Evolutionary conservation across 2,329 filamentous ascomycete species (phyloP), one percentile per base, ranked within the genome.

Genomic region (Dothideomycetidae sp.): DNA sequence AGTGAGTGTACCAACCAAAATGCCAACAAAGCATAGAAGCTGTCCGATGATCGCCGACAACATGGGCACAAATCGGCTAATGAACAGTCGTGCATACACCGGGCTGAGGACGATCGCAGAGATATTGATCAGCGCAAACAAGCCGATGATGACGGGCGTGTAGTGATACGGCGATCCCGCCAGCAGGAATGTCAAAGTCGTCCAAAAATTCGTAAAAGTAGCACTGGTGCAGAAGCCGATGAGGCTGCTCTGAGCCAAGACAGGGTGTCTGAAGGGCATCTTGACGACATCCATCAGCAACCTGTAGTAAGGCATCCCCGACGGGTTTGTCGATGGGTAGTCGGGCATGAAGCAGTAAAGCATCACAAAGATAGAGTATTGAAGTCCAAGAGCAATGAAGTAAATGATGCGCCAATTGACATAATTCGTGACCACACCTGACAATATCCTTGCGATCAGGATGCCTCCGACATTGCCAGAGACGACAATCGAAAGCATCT

Each of bases 101-200:
- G 83, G 83, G 0, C 73, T 76, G 5, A 75, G 56, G 13, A 72
- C 52, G 55, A 90, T 81, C 9, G 74, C 71, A 0, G 66, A 71
- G 10, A 90, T 72, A 1, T 80, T 82, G 36, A 86, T 81, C 3
- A 92, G 62, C 0, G 80, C 79, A 53, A 90, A 90, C 3, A 90
- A 64, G 0, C 82, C 81, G 34, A 90, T 85, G 3, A 68, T 64
- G 0, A 83, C 54, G 0, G 78, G 73, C 0, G 66, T 60, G 52
- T 80, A 86, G 37, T 67, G 55, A 51, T 83, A 92, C 0, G 81
- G 81, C 2, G 68, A 58, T 0, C 70, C 75, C 0, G 79, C 71
- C 12, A 92, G 70, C 4, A 90, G 66, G 52, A 92, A 92, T 0
- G 81, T 88, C 26, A 90, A 56, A 0, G 81, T 88, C 0, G 77